A percentile compares a stretch with the other conserved stretches of the same genome.
phyloP scores from a whole-genome alignment of 208 protist genomes.

The Herpetomonas tarakana region DNA sequence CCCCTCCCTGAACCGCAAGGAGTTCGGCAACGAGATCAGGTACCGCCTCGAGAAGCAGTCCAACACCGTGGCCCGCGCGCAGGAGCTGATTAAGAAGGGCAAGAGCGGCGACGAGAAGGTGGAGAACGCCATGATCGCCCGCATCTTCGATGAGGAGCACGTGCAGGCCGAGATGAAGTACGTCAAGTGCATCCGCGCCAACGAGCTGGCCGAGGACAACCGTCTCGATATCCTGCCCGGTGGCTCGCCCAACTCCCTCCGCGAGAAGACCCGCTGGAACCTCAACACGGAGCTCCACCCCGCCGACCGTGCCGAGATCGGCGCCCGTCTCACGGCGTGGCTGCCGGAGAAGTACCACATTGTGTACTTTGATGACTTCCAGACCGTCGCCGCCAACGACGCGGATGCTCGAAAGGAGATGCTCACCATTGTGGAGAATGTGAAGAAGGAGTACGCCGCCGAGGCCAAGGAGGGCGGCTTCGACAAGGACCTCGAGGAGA shows the following conservation, averaged over 20 bases:
- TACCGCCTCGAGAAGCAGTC: constrained; percentile 84
- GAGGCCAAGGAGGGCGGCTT: constrained; percentile 69
- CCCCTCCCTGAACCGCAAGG: constrained; percentile 74
- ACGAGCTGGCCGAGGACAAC: constrained; percentile 87
- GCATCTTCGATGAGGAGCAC: constrained; percentile 88
- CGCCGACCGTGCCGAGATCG: constrained; percentile 74
- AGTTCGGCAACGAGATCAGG: constrained; percentile 86
- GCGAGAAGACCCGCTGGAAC: constrained; percentile 89
- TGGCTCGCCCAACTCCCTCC: constrained; percentile 81
- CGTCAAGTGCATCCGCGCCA: constrained; percentile 87
- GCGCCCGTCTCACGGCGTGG: constrained; percentile 76
- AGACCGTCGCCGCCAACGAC: constrained; percentile 85
- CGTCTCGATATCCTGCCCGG: constrained; percentile 84
- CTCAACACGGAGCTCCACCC: constrained; percentile 83
- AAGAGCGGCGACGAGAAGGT: constrained; percentile 41
- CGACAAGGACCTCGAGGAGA: constrained; percentile 63
- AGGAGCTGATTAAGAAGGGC: constrained; percentile 79
- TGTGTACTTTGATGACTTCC: constrained; percentile 88
- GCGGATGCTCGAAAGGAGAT: constrained; percentile 61
- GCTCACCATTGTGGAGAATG: constrained; percentile 72
- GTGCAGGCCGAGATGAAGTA: constrained; percentile 90
- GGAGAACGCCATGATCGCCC: constrained; percentile 78
- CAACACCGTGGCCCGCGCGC: constrained; percentile 81
- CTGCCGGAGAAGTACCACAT: constrained; percentile 91
- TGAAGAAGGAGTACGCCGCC: constrained; percentile 71